Percentiles rank a stretch among this genome's conserved stretches.
Evolutionary conservation across 768 basidiomycete genomes (phyloP).

Genomic region (Pholiota microspora): DNA sequence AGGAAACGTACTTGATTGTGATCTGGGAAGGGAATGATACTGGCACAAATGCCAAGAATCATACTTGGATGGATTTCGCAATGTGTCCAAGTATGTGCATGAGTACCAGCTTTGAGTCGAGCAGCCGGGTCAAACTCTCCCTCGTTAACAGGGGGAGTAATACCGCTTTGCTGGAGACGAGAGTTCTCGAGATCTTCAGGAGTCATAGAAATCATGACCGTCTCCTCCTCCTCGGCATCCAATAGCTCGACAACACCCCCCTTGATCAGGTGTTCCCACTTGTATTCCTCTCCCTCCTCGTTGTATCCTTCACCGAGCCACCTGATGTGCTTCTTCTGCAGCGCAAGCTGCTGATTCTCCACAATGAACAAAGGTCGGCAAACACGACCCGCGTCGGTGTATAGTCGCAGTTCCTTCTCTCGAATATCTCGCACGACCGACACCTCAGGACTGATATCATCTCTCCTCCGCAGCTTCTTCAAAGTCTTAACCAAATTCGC

Average conservation of each 20-base stretch:
- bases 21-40: constrained; percentile 99
- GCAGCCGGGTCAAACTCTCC: constrained; percentile 83
- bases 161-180: constrained; percentile 58
- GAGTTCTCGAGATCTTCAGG: constrained; percentile 92
- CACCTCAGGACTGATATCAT: constrained; percentile 94
- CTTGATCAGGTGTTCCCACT: constrained; percentile 84
- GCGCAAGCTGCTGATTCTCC: constrained; percentile 79
- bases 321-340: constrained; percentile 84
- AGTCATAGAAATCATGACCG: constrained; percentile 99
- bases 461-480: constrained; percentile 87
- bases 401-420: constrained; percentile 90
- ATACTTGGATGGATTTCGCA: constrained; percentile 99
- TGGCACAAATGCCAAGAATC: constrained; percentile 98
- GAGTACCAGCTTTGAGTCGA: constrained; percentile 80
- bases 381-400: constrained; percentile 95
- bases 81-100: constrained; percentile 94
- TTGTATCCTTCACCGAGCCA: constrained; percentile 60
- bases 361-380: constrained; percentile 98
- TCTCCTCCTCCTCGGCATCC: constrained; percentile 99
- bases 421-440: constrained; percentile 97
- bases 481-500: constrained; percentile 90
- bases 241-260: constrained; percentile 90
- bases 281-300: constrained; percentile 64
- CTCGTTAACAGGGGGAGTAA: constrained; percentile 59
- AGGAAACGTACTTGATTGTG: constrained; percentile 83